Evolutionary conservation across 306 rosid species (phyloP).

Genomic region (Adenanthera pavonina): DNA sequence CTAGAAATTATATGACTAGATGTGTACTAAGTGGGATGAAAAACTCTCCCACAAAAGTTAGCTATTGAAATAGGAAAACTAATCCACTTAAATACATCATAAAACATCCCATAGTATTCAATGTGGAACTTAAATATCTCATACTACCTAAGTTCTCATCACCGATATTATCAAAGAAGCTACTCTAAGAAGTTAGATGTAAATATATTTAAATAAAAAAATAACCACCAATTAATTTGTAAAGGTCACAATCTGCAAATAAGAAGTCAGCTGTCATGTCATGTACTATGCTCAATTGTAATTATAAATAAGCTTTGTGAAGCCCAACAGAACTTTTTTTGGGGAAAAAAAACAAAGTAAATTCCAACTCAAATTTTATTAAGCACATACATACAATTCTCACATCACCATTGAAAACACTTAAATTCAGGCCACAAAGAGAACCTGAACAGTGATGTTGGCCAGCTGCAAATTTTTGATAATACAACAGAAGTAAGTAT

Average conservation of each 20-base stretch:
- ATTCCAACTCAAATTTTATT: slow-evolving; percentile 8
- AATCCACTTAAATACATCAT: too few relatives aligned
- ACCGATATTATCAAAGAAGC: not conserved
- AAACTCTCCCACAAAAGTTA: too few relatives aligned
- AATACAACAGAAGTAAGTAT: slow-evolving; percentile 73
- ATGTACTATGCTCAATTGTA: not conserved
- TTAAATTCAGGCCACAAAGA: slow-evolving; percentile 37
- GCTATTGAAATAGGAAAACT: too few relatives aligned
- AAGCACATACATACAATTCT: slow-evolving; percentile 4
- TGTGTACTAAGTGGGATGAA: too few relatives aligned
- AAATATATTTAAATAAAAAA: not conserved
- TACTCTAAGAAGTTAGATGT: not conserved
- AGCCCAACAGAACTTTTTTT: not conserved
- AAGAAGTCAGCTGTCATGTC: slow-evolving; percentile 3
- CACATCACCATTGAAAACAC: slow-evolving; percentile 10
- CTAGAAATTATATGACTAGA: not conserved
- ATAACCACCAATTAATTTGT: not conserved
- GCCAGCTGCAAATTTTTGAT: slow-evolving; percentile 84
- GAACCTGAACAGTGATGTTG: slow-evolving; percentile 75
- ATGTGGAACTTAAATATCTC: too few relatives aligned
- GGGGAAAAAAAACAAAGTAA: not conserved
- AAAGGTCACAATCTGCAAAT: not conserved
- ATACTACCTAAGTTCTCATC: too few relatives aligned
- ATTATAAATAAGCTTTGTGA: slow-evolving; percentile 8
- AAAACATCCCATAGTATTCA: too few relatives aligned